Conservation (phyloP, 441 rosid species). For the Pelargonium citronellum region DNA sequence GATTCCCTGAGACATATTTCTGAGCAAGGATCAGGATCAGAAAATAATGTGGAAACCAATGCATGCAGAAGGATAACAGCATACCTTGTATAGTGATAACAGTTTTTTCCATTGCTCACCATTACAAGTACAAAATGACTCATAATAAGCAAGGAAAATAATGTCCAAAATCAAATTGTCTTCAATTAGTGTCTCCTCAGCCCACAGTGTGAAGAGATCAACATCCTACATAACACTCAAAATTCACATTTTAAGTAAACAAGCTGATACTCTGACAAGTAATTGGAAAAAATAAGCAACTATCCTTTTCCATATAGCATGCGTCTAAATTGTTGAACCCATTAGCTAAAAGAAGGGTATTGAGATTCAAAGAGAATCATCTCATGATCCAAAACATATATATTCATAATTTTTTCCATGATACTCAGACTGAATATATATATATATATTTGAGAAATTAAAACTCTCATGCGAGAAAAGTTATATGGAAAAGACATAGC, state of each 20-base stretch:
- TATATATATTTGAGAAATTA: no score
- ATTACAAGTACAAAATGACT: constrained; percentile 67
- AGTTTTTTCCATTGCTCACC: constrained; percentile 76
- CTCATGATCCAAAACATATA: no score
- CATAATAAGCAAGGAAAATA: constrained; percentile 77
- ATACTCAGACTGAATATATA: no score
- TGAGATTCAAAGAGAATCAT: no score
- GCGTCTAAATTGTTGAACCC: no score
- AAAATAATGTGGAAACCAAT: constrained; percentile 14
- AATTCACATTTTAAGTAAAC: constrained; percentile 13
- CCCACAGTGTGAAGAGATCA: constrained; percentile 86
- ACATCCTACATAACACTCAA: constrained; percentile 47
- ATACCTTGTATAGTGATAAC: constrained; percentile 72
- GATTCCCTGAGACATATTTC: constrained; percentile 51
- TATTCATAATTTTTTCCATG: no score
- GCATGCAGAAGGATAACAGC: constrained; percentile 25
- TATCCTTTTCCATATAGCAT: no score
- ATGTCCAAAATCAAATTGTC: constrained; percentile 77
- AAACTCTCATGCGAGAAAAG: background rate
- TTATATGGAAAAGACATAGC: background rate
- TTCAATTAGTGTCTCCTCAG: constrained; percentile 86
- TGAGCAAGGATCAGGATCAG: constrained; percentile 22
- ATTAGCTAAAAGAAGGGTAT: no score
- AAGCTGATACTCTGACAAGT: constrained; percentile 18
- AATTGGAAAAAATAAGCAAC: constrained; percentile 9